Evolutionary conservation across 2,329 filamentous ascomycete genomes (phyloP).

Genomic region (Xylaria sp.): DNA sequence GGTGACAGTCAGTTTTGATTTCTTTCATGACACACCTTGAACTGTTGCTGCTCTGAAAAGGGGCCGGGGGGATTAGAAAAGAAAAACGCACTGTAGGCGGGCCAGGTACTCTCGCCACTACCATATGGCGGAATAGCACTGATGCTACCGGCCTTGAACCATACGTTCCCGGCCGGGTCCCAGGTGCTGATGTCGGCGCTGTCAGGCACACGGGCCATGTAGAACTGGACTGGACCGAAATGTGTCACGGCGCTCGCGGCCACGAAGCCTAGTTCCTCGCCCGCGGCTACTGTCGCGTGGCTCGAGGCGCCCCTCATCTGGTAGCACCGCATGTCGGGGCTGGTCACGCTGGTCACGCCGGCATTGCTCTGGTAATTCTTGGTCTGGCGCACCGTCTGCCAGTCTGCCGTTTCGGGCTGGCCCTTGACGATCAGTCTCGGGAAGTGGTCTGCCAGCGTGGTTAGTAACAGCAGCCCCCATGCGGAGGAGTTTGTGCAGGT

Average conservation of each 20-base stretch:
- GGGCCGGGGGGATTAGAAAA: background rate
- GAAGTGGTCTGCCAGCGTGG: conserved; percentile 45
- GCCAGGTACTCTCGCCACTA: conserved; percentile 43
- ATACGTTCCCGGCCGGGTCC: conserved; percentile 50
- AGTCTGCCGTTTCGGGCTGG: conserved; percentile 44
- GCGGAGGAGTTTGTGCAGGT: background rate
- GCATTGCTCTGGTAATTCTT: conserved; percentile 52
- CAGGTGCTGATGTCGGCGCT: conserved; percentile 48
- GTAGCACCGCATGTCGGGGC: conserved; percentile 51
- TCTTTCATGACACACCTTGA: background rate
- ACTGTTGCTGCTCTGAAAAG: background rate
- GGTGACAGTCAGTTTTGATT: background rate
- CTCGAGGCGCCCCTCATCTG: conserved; percentile 39
- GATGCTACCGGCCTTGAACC: conserved; percentile 51
- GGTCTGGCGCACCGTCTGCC: conserved; percentile 48
- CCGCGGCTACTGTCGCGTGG: conserved; percentile 46
- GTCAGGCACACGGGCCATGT: conserved; percentile 50
- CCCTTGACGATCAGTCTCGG: conserved; percentile 47
- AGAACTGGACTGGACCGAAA: conserved; percentile 50
- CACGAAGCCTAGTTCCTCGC: conserved; percentile 47
- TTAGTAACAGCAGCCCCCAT: background rate
- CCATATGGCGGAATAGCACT: conserved; percentile 42
- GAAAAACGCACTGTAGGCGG: conserved; percentile 42
- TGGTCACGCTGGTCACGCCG: conserved; percentile 49
- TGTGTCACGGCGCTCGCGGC: conserved; percentile 48